Evolutionary conservation across 495 filamentous ascomycete species (phyloP), one percentile per base, ranked within the genome.

Genomic region (Lophiostoma macrostomum): DNA sequence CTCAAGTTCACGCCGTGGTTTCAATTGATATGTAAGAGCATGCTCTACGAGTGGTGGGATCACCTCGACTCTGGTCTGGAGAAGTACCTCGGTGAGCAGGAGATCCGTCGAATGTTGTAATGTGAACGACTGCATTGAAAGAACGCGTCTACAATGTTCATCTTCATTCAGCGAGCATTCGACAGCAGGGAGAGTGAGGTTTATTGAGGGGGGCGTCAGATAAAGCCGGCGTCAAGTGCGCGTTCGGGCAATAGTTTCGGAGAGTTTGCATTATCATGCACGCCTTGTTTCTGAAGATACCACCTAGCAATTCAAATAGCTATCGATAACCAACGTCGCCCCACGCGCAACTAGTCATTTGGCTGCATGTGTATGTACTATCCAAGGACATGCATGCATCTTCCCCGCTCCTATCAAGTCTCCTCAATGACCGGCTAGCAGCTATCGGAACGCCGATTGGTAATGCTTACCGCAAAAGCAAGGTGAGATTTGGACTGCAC

Each of bases 31-130:
- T 99, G 94, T 77, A 71, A 96, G 60, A 90, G 88, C 43, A 87
- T 97, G 90, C 80, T 99, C 36, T 97, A 94, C 64, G 90, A 97
- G 69, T 99, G 93, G 93, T 99, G 93, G 93, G 80, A 83, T 63
- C 84, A 90, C 69, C 80, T 97, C 27, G 85, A 90, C 54, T 75
- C 78, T 5, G 72, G 76, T 3, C 73, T 97, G 58, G 89, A 95
- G 45, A 85, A 86, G 73, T 96, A 93, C 74, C 80, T 76, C 70
- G 83, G 84, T 57, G 90, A 97, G 74, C 85, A 78, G 66, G 74
- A 87, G 63, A 97, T 98, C 56, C 80, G 88, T 38, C 82, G 93
- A 52, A 96, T 98, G 93, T 84, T 47, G 31, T 53, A 50, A 27
- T 20, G 14, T 50, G 23, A 13, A 23, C 12, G 13, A 40, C 20